phyloP scores from a whole-genome alignment of 805 yeast species.

The Candida sanyiensis region DNA sequence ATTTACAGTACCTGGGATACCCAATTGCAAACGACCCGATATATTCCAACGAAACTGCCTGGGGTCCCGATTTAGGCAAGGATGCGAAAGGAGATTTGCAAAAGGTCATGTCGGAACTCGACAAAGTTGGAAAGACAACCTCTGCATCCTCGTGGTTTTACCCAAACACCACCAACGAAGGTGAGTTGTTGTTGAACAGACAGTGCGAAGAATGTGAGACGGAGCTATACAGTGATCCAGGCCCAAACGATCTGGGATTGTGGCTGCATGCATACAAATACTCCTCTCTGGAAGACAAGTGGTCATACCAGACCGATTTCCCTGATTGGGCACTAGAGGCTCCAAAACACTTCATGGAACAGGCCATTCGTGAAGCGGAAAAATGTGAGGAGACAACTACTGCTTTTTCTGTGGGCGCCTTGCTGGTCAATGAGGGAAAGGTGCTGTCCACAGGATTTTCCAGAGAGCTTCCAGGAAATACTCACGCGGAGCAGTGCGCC shows the following conservation, averaged over 20 bases:
- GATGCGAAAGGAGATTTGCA: slow-evolving; percentile 40
- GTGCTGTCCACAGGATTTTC: slow-evolving; percentile 82
- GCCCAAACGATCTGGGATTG: slow-evolving; percentile 76
- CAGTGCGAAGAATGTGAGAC: slow-evolving; percentile 62
- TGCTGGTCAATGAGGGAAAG: slow-evolving; percentile 56
- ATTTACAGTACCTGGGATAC: slow-evolving; percentile 78
- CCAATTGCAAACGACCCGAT: slow-evolving; percentile 94
- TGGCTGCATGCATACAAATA: slow-evolving; percentile 91
- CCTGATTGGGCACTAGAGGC: slow-evolving; percentile 46
- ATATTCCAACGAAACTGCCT: slow-evolving; percentile 68
- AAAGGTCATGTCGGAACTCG: slow-evolving; percentile 43
- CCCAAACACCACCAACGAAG: slow-evolving; percentile 39
- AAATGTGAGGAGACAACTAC: slow-evolving; percentile 78
- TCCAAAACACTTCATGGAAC: slow-evolving; percentile 57
- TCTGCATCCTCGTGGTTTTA: slow-evolving; percentile 66
- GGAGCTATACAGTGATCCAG: slow-evolving; percentile 80
- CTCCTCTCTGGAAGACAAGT: slow-evolving; percentile 40
- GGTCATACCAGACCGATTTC: slow-evolving; percentile 24
- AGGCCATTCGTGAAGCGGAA: slow-evolving; percentile 72
- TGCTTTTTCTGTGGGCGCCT: slow-evolving; percentile 93
- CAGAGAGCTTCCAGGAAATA: slow-evolving; percentile 87
- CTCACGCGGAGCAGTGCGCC: slow-evolving; percentile 97
- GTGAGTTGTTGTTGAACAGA: slow-evolving; percentile 60
- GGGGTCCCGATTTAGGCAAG: slow-evolving; percentile 77
- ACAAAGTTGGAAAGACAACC: slow-evolving; percentile 63